Evolutionary conservation across 306 rosid species (phyloP).

Genomic region (Gleditsia sinensis): DNA sequence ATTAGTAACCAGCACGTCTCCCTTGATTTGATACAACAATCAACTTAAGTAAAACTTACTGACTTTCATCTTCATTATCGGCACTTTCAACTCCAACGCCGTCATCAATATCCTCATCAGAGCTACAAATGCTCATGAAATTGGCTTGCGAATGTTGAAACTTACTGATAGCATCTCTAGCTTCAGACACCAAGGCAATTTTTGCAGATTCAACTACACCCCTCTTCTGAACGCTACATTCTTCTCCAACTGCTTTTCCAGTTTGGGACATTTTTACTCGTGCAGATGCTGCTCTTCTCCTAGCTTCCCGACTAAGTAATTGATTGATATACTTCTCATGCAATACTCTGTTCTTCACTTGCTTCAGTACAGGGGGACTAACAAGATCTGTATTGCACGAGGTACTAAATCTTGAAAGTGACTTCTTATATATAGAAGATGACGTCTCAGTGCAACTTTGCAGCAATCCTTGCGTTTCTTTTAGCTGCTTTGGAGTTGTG

Average conservation of each 20-base stretch:
- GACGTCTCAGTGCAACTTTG: slow-evolving; percentile 46
- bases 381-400: slow-evolving; percentile 41
- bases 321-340: slow-evolving; percentile 86
- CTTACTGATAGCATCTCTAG: slow-evolving; percentile 68
- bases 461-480: slow-evolving; percentile 44
- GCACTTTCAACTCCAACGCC: slow-evolving; percentile 24
- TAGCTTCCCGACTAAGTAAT: slow-evolving; percentile 68
- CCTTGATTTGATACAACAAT: slow-evolving; percentile 3
- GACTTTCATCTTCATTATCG: slow-evolving; percentile 44
- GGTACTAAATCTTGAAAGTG: slow-evolving; percentile 59
- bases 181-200: slow-evolving; percentile 69
- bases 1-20: neutral
- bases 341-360: slow-evolving; percentile 61
- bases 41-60: slow-evolving; percentile 19
- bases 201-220: slow-evolving; percentile 66
- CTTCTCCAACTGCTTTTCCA: slow-evolving; percentile 32
- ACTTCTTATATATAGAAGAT: slow-evolving; percentile 53
- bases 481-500: slow-evolving; percentile 60
- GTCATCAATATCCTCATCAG: slow-evolving; percentile 47
- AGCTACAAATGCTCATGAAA: slow-evolving; percentile 29
- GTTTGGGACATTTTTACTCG: slow-evolving; percentile 6
- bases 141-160: slow-evolving; percentile 48
- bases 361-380: slow-evolving; percentile 83
- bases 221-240: slow-evolving; percentile 29
- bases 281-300: slow-evolving; percentile 53